Percentiles rank a stretch among this genome's conserved stretches.
phyloP scores from a whole-genome alignment of 441 rosid genomes.

The Pelargonium citronellum region DNA sequence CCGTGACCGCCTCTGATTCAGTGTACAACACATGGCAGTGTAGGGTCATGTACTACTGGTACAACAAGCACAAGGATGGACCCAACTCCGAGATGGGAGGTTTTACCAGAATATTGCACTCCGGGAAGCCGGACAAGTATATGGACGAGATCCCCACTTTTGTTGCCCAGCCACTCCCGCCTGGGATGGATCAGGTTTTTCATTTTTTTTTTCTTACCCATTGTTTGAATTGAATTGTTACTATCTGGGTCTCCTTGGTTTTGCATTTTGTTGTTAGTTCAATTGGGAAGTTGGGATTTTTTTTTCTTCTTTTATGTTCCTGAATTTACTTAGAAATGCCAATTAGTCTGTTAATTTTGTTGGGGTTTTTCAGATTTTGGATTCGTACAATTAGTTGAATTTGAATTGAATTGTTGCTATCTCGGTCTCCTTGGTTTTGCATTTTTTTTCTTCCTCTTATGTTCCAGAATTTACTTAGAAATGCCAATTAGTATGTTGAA shows the following conservation, averaged over 20 bases:
- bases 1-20: conserved; percentile 84
- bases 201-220: neutral
- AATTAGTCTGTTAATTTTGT: no score
- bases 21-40: conserved; percentile 97
- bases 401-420: neutral
- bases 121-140: conserved; percentile 67
- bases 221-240: neutral
- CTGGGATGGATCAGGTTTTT: conserved; percentile 85
- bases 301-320: neutral
- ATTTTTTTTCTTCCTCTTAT: no score
- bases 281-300: neutral
- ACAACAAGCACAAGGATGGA: conserved; percentile 50
- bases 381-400: neutral
- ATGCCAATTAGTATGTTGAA: no score
- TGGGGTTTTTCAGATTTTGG: neutral
- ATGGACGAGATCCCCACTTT: conserved; percentile 98
- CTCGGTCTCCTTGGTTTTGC: neutral
- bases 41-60: conserved; percentile 94
- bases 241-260: neutral
- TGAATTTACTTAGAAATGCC: neutral
- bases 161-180: conserved; percentile 81
- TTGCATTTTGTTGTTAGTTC: neutral
- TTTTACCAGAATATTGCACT: conserved; percentile 86
- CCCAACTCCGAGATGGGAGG: conserved; percentile 87
- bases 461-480: neutral